These are phyloP conservation scores for Penicillium flavigenum DNA, from an alignment of 495 filamentous ascomycete species.

Conservation along the genomic window DNA sequence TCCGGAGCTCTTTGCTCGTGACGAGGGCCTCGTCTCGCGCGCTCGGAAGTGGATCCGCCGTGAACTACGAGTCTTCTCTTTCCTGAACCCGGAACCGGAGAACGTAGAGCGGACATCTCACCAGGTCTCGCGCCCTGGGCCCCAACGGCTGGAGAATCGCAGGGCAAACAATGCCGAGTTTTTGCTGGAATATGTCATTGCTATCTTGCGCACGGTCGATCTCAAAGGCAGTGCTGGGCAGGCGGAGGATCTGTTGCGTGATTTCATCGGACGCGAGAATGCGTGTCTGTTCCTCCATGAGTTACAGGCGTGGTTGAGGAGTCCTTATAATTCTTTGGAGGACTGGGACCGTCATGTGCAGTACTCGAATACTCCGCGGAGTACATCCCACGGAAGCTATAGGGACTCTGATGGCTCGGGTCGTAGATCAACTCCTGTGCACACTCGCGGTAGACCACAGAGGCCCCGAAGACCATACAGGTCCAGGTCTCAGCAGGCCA, in stretches of 20 bases:
- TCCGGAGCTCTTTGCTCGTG: slow-evolving; percentile 60
- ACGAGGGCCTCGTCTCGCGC: slow-evolving; percentile 69
- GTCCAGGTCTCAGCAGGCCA: slow-evolving; percentile 21
- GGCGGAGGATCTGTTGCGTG: slow-evolving; percentile 83
- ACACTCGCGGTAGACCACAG: slow-evolving; percentile 11
- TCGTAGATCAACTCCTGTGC: slow-evolving; percentile 22
- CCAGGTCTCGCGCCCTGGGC: slow-evolving; percentile 33
- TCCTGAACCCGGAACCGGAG: slow-evolving; percentile 52
- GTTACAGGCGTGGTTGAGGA: slow-evolving; percentile 74
- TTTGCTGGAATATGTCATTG: slow-evolving; percentile 82
- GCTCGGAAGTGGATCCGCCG: slow-evolving; percentile 87
- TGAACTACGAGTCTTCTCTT: slow-evolving; percentile 85
- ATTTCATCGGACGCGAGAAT: slow-evolving; percentile 79
- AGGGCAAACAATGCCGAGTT: slow-evolving; percentile 82
- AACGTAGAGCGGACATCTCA: slow-evolving; percentile 19
- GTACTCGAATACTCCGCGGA: slow-evolving; percentile 47
- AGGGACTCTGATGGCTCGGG: slow-evolving; percentile 1
- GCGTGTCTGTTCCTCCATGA: slow-evolving; percentile 83
- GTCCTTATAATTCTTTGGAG: slow-evolving; percentile 65
- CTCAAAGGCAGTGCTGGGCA: slow-evolving; percentile 81
- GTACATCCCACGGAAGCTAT: background rate
- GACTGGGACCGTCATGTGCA: slow-evolving; percentile 84
- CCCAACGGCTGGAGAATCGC: slow-evolving; percentile 43
- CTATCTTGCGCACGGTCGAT: slow-evolving; percentile 86
- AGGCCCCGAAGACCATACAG: slow-evolving; percentile 7